Evolutionary conservation across 2,329 filamentous ascomycete genomes (phyloP).

Genomic region (Aspergillus pseudoterreus): DNA sequence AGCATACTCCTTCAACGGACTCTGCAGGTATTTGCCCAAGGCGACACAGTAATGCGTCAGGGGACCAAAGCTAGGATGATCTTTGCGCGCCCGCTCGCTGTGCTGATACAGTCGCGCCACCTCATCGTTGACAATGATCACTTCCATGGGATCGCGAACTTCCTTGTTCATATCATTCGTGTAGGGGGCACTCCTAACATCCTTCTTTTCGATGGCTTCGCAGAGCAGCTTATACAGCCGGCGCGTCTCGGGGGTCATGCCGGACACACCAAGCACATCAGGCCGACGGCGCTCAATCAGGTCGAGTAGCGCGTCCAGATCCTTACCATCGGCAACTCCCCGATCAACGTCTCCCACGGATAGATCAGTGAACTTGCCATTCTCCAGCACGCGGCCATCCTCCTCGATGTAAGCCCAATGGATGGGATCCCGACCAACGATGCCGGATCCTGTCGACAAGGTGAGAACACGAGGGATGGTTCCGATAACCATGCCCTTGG

Average conservation of each 20-base stretch:
- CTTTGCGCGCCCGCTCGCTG: conserved; percentile 71
- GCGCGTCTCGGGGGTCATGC: conserved; percentile 82
- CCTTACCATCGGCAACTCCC: conserved; percentile 60
- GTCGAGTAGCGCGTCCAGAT: conserved; percentile 69
- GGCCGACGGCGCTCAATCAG: conserved; percentile 75
- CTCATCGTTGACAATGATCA: conserved; percentile 92
- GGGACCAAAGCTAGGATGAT: conserved; percentile 76
- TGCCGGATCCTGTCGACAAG: conserved; percentile 79
- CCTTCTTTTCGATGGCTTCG: conserved; percentile 71
- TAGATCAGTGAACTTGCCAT: conserved; percentile 81
- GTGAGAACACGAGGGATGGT: conserved; percentile 83
- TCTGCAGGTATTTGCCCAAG: conserved; percentile 87
- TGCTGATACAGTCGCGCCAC: conserved; percentile 95
- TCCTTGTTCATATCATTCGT: conserved; percentile 77
- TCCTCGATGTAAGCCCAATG: conserved; percentile 93
- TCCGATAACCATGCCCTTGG: conserved; percentile 84
- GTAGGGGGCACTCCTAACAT: conserved; percentile 75
- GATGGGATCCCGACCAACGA: conserved; percentile 70
- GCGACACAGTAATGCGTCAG: conserved; percentile 86
- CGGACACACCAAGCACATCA: conserved; percentile 85
- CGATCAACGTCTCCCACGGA: conserved; percentile 63
- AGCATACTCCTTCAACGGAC: conserved; percentile 94
- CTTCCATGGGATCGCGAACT: conserved; percentile 74
- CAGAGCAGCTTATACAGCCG: conserved; percentile 78
- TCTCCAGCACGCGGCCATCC: conserved; percentile 81